Conservation (phyloP, 129 eudicot species). For the Lactuca sativa region DNA sequence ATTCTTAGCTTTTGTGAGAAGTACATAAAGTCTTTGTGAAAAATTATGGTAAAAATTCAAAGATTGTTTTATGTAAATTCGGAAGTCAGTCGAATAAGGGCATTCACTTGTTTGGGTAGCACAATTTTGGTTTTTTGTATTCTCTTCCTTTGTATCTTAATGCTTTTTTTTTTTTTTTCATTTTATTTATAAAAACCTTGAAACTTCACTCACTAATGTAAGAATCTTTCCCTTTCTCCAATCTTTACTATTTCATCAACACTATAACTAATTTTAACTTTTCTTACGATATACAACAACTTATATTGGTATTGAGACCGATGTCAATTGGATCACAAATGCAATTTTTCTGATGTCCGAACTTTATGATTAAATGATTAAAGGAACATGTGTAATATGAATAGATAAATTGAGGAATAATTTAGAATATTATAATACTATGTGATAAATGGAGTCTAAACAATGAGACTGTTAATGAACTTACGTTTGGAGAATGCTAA, state of each 20-base stretch:
- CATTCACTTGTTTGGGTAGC: constrained; percentile 17
- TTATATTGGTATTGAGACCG: too few species aligned
- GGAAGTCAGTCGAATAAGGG: constrained; percentile 19
- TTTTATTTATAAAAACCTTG: not conserved
- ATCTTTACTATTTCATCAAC: not conserved
- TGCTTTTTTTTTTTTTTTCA: not conserved
- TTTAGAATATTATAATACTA: too few species aligned
- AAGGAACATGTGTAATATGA: too few species aligned
- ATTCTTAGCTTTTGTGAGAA: constrained; percentile 32
- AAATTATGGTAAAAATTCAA: constrained; percentile 23
- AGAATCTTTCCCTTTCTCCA: not conserved
- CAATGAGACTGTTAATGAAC: constrained; percentile 66
- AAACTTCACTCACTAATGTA: not conserved
- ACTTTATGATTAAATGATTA: too few species aligned
- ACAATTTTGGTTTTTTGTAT: constrained; percentile 32
- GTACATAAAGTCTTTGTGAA: constrained; percentile 32
- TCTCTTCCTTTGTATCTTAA: not conserved
- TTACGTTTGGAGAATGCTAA: constrained; percentile 90
- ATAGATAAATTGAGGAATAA: not conserved
- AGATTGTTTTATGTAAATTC: constrained; percentile 18
- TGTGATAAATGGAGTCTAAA: constrained; percentile 2
- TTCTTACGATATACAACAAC: too few species aligned
- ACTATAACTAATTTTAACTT: too few species aligned
- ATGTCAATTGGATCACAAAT: too few species aligned
- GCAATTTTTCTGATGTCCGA: too few species aligned